Evolutionary conservation across 768 basidiomycete genomes (phyloP), one percentile per base, ranked within the genome.

Genomic region (Lactarius evosmus): DNA sequence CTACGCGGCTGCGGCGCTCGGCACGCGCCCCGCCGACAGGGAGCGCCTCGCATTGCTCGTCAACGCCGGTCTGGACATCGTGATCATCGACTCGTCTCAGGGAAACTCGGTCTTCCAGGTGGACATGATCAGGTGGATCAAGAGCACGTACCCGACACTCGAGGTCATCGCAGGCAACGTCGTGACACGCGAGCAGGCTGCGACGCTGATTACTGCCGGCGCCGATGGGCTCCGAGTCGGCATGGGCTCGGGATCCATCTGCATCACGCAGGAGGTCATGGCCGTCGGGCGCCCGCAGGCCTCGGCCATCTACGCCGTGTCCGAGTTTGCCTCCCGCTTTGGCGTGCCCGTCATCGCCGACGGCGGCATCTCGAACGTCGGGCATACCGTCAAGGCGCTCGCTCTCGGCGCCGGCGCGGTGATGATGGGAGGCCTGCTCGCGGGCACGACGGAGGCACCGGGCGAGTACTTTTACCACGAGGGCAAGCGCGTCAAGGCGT

Each of bases 391-490:
- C 73, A 99, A 99, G 79, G 97, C 97, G 4, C 79, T 98, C 53
- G 80, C 95, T 1, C 84, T 98, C 16, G 97, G 97, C 57, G 97
- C 96, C 3, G 87, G 89, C 27, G 95, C 94, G 4, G 95, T 98
- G 58, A 98, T 98, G 97, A 98, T 99, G 97, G 97, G 97, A 51
- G 89, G 93, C 9, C 77, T 98, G 54, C 81, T 99, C 30, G 97
- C 97, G 2, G 96, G 96, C 33, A 98, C 97, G 38, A 88, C 93
- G 66, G 96, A 99, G 75, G 93, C 95, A 0, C 97, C 97, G 0
- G 97, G 97, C 70, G 95, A 98, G 78, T 99, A 97, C 80, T 98
- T 97, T 75, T 99, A 96, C 78, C 95, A 98, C 72, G 95, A 98
- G 67, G 97, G 97, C 67, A 97, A 97, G 80, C 89, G 97, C 54